phyloP scores from a whole-genome alignment of 192 early-diverging fungal genomes.

The Coemansia sp. region DNA sequence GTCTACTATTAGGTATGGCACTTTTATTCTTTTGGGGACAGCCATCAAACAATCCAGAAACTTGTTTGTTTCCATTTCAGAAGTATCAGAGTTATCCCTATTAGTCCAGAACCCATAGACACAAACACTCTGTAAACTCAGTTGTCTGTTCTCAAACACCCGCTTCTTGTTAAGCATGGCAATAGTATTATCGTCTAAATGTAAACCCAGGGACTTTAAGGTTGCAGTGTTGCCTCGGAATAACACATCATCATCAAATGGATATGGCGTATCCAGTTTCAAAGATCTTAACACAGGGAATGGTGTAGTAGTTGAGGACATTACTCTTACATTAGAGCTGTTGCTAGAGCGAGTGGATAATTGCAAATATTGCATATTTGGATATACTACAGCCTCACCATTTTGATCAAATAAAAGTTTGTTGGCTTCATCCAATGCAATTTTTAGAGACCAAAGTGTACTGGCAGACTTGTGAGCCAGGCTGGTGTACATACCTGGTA shows the following conservation, averaged over 20 bases:
- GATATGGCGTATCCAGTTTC: neutral
- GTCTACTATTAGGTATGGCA: no score
- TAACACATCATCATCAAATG: conserved; percentile 7
- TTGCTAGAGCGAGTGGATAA: no score
- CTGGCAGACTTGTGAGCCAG: neutral
- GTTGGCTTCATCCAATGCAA: neutral
- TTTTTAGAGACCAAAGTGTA: neutral
- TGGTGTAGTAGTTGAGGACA: neutral
- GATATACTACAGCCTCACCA: neutral
- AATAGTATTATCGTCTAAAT: neutral
- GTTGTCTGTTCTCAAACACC: neutral
- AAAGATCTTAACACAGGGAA: neutral
- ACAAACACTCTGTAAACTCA: neutral
- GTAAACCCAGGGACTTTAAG: neutral
- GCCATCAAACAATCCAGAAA: neutral
- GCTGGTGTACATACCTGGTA: neutral
- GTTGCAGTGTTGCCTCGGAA: conserved; percentile 7
- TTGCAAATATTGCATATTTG: neutral
- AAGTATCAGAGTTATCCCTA: no score
- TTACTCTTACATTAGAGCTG: no score
- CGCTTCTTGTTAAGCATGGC: neutral
- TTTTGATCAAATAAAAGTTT: neutral
- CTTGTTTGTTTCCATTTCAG: neutral
- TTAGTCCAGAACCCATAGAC: no score
- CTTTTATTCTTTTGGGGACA: no score